phyloP scores from a whole-genome alignment of 2,329 filamentous ascomycete genomes.

The Microcyclosporella mali region DNA sequence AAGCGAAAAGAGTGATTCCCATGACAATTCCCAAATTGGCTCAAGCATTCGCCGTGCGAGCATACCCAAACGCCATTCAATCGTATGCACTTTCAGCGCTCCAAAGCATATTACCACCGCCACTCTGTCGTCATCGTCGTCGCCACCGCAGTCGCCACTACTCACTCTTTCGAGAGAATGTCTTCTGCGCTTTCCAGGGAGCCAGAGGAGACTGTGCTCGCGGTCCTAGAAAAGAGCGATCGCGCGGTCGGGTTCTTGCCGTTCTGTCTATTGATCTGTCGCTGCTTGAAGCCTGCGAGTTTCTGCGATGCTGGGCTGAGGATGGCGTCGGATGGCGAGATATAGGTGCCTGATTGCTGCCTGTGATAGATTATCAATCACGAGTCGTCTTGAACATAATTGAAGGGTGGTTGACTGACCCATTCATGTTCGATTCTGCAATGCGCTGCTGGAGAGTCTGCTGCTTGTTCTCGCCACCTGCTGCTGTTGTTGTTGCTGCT shows the following conservation, averaged over 20 bases:
- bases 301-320: conserved; percentile 82
- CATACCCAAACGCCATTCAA: not conserved
- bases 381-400: too few species aligned
- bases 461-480: conserved; percentile 18
- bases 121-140: not conserved
- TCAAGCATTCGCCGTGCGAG: conserved; percentile 7
- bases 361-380: conserved; percentile 8
- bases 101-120: not conserved
- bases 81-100: not conserved
- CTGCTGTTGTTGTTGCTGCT: conserved; percentile 2
- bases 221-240: conserved; percentile 20
- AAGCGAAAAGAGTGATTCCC: conserved; percentile 5
- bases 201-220: conserved; percentile 12
- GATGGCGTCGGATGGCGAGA: conserved; percentile 82
- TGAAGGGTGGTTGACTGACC: too few species aligned
- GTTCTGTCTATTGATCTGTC: conserved; percentile 63
- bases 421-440: conserved; percentile 7
- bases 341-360: conserved; percentile 49
- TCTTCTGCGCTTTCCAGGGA: conserved; percentile 18
- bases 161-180: conserved; percentile 8
- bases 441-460: conserved; percentile 16
- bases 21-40: not conserved
- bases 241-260: conserved; percentile 17
- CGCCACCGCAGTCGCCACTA: not conserved
- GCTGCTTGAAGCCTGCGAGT: conserved; percentile 71